A percentile compares a stretch with the other conserved stretches of the same genome.
These are phyloP conservation scores for Globisporangium rhizosaccharum DNA, from an alignment of 352 stramenopile species.

Conservation along the genomic window DNA sequence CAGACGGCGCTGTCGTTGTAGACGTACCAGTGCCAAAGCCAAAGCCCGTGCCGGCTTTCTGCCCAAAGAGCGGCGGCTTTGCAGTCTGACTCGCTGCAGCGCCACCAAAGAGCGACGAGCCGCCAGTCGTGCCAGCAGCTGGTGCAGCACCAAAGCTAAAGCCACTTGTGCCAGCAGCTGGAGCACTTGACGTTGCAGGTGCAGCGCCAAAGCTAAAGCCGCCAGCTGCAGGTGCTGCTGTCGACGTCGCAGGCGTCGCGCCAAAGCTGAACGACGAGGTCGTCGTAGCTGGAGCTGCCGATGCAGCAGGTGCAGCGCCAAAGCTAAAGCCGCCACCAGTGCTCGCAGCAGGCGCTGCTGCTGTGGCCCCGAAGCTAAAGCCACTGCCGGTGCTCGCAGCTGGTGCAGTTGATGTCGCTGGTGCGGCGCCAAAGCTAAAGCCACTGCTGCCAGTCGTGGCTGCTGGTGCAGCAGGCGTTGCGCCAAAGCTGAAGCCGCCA, in stretches of 20 bases:
- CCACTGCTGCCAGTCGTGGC: slow-evolving; percentile 1
- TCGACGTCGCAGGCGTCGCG: neutral
- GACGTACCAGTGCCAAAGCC: slow-evolving; percentile 14
- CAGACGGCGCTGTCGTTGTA: slow-evolving; percentile 20
- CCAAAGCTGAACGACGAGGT: slow-evolving; percentile 17
- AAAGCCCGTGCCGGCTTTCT: slow-evolving; percentile 33
- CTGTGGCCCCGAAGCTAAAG: slow-evolving; percentile 19
- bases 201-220: slow-evolving; percentile 18
- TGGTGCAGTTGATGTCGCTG: slow-evolving; percentile 4
- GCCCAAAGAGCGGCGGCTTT: slow-evolving; percentile 49
- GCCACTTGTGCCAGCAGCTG: neutral
- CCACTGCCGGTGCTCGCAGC: slow-evolving; percentile 7
- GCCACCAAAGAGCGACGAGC: slow-evolving; percentile 27
- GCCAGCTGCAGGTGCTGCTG: slow-evolving; percentile 2
- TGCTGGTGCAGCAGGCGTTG: slow-evolving; percentile 12
- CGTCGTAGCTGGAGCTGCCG: slow-evolving; percentile 4
- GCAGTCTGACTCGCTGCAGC: slow-evolving; percentile 17
- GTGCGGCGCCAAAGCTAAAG: slow-evolving; percentile 14
- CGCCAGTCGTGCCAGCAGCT: neutral
- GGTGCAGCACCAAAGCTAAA: slow-evolving; percentile 16
- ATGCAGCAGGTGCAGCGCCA: slow-evolving; percentile 5
- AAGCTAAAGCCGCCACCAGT: slow-evolving; percentile 13
- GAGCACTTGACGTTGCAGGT: neutral
- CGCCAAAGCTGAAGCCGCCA: slow-evolving; percentile 36
- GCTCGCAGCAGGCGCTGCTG: neutral